Evolutionary conservation across 2,329 filamentous ascomycete genomes (phyloP).

Genomic region (Curvularia sp.): DNA sequence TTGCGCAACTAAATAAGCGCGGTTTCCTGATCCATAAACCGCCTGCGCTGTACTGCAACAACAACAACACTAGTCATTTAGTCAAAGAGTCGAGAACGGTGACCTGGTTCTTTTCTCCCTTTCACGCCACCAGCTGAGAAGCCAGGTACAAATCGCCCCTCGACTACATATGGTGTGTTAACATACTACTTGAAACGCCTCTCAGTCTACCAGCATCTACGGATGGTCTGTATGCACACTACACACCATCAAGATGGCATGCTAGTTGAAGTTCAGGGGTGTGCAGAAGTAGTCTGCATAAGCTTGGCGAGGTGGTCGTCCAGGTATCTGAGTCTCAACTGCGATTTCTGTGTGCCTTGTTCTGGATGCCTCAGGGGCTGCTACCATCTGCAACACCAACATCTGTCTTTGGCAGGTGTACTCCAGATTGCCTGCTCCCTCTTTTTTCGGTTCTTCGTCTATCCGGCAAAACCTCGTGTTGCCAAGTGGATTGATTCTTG

Average conservation of each 20-base stretch:
- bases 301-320: neutral
- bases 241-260: neutral
- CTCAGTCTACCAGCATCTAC: neutral
- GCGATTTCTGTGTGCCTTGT: neutral
- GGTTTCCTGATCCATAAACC: neutral
- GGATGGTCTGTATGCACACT: neutral
- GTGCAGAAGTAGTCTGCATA: constrained; percentile 1
- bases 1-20: neutral
- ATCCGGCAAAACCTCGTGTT: neutral
- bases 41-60: no score
- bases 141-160: neutral
- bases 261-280: neutral
- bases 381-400: neutral
- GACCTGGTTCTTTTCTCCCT: neutral
- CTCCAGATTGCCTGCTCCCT: neutral
- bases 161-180: neutral
- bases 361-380: neutral
- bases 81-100: neutral
- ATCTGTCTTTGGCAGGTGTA: neutral
- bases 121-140: neutral
- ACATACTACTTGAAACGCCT: neutral
- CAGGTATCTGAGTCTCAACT: neutral
- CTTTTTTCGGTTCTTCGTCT: neutral
- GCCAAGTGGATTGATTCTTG: neutral
- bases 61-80: no score